Percentiles rank a stretch among this genome's conserved stretches.
phyloP scores from a whole-genome alignment of 495 filamentous ascomycete species.

The Podospora pseudopauciseta region DNA sequence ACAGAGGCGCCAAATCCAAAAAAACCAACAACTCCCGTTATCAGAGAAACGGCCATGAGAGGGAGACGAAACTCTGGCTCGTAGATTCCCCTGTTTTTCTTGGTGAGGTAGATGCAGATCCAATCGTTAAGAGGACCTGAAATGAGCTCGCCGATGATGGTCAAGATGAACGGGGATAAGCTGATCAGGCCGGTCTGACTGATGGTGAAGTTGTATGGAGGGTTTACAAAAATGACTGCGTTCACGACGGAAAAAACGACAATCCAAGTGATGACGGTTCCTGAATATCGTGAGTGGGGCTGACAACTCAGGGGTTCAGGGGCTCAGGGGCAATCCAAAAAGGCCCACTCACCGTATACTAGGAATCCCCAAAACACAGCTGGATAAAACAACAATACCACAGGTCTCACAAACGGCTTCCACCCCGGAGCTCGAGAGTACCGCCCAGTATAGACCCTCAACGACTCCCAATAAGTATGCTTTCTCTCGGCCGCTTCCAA shows the following conservation, averaged over 20 bases:
- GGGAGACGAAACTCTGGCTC: constrained; percentile 56
- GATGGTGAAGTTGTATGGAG: constrained; percentile 53
- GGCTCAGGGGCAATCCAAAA: not conserved
- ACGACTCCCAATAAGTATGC: constrained; percentile 31
- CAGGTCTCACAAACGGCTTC: constrained; percentile 49
- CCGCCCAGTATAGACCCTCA: constrained; percentile 34
- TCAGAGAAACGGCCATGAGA: constrained; percentile 43
- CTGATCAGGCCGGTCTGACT: constrained; percentile 49
- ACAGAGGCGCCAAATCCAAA: constrained; percentile 60
- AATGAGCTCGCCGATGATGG: constrained; percentile 46
- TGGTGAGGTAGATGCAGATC: constrained; percentile 43
- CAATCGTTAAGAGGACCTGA: constrained; percentile 52
- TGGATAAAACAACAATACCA: constrained; percentile 53
- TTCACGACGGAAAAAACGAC: constrained; percentile 54
- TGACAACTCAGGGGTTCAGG: not conserved
- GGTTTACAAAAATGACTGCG: constrained; percentile 45
- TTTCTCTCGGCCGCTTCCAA: constrained; percentile 23
- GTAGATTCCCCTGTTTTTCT: constrained; percentile 50
- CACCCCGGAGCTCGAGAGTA: constrained; percentile 47
- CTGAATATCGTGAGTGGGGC: constrained; percentile 3
- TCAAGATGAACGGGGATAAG: constrained; percentile 48
- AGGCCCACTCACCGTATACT: constrained; percentile 38
- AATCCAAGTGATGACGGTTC: constrained; percentile 49
- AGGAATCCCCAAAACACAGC: constrained; percentile 53
- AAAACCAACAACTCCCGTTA: constrained; percentile 51